Evolutionary conservation across 352 stramenopile species (phyloP), one percentile per base, ranked within the genome.

Genomic region (Phytophthora citricola): DNA sequence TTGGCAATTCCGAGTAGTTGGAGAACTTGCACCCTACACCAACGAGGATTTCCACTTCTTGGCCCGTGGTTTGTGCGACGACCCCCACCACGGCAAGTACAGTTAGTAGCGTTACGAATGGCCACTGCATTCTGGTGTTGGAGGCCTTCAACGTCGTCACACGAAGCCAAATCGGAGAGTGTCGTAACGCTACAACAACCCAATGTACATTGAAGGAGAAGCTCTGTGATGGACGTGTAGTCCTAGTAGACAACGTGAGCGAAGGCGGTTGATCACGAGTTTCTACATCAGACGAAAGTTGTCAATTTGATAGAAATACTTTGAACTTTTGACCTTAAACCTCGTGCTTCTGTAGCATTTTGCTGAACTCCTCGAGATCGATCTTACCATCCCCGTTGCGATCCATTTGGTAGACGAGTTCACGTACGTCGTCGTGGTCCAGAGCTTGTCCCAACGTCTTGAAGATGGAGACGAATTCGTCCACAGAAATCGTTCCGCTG

Each of bases 341-440:
- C 50, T 90, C 83, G 54, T 90, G 79, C 66, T 90, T 92, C 22
- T 87, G 77, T 5, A 92, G 65, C 81, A 92, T 92, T 45, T 83
- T 87, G 55, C 56, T 62, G 55, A 92, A 92, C 40, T 92, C 83
- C 27, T 90, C 79, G 5, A 90, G 52, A 51, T 92, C 81, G 58
- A 92, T 92, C 70, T 90, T 90, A 47, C 79, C 79, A 51, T 89
- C 84, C 51, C 86, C 75, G 62, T 90, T 92, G 43, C 79, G 78
- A 45, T 90, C 81, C 81, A 90, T 90, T 43, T 90, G 77, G 32
- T 90, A 92, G 5, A 92, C 77, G 4, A 92, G 69, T 63, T 92
- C 81, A 24, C 83, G 79, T 43, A 92, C 83, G 51, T 90, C 81
- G 58, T 92, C 81, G 41, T 90, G 81, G 55, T 90, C 81, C 20